Percentiles rank a stretch among this genome's conserved stretches.
Conservation (phyloP, 805 yeast species). For the Ogataea paradorogensis region DNA sequence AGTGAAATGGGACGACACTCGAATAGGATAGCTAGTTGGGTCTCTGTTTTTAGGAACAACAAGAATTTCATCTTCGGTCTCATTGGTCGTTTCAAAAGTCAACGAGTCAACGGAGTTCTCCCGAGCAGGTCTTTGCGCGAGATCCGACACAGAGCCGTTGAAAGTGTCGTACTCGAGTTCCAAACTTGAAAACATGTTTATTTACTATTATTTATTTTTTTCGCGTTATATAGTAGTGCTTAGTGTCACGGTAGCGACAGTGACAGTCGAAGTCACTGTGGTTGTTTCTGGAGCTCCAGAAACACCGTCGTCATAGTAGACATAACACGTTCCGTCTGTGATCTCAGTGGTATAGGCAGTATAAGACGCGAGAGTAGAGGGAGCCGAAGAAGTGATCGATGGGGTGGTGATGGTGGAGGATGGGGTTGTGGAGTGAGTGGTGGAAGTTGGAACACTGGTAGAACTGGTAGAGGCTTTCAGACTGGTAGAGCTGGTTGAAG, state of each 20-base stretch:
- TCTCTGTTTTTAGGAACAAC: conserved; percentile 20
- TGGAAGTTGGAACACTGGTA: conserved; percentile 29
- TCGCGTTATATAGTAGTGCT: conserved; percentile 11
- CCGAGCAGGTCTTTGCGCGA: conserved; percentile 20
- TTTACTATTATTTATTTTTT: conserved; percentile 7
- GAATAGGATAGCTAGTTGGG: conserved; percentile 11
- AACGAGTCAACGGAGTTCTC: conserved; percentile 18
- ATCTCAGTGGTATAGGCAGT: conserved; percentile 34
- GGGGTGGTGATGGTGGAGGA: conserved; percentile 16
- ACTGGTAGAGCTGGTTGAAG: conserved; percentile 10
- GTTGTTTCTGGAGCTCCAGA: conserved; percentile 29
- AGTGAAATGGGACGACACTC: conserved; percentile 28
- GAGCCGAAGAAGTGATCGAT: conserved; percentile 8
- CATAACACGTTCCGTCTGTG: conserved; percentile 33
- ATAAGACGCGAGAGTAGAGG: conserved; percentile 20
- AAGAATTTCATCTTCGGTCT: conserved; percentile 17
- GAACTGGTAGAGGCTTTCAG: conserved; percentile 4
- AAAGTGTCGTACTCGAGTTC: conserved; percentile 34
- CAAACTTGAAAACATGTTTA: conserved; percentile 19
- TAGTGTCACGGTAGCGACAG: conserved; percentile 35
- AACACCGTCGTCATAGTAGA: conserved; percentile 36
- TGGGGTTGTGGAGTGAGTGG: conserved; percentile 11
- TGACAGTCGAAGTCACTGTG: conserved; percentile 33
- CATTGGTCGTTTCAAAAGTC: conserved; percentile 23
- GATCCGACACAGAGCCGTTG: conserved; percentile 31